Evolutionary conservation across 1,284 basidiomycete species (phyloP).

Genomic region (Sporisorium sorghi): DNA sequence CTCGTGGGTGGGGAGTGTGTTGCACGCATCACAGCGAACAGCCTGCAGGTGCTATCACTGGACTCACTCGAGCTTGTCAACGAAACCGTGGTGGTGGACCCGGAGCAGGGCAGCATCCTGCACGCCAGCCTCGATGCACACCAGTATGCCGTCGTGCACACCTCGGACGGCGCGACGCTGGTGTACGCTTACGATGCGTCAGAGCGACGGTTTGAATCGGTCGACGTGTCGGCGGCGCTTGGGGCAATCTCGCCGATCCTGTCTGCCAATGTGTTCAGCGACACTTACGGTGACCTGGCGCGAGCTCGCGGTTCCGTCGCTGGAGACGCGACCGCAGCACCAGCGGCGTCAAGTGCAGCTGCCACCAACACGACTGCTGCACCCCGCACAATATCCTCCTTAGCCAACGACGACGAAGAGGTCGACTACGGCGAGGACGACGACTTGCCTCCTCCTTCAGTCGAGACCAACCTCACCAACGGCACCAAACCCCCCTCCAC

Average conservation of each 20-base stretch:
- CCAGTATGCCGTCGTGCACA: slow-evolving; percentile 33
- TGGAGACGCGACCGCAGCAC: background rate
- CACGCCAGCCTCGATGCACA: slow-evolving; percentile 32
- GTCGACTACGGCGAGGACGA: slow-evolving; percentile 62
- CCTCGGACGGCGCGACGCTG: slow-evolving; percentile 18
- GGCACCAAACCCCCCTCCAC: background rate
- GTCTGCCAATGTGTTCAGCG: slow-evolving; percentile 34
- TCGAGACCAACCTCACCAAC: slow-evolving; percentile 5
- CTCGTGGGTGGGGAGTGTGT: slow-evolving; percentile 14
- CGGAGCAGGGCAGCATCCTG: slow-evolving; percentile 10
- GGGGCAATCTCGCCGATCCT: slow-evolving; percentile 3
- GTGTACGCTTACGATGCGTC: slow-evolving; percentile 14
- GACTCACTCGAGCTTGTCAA: slow-evolving; percentile 16
- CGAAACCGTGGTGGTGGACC: slow-evolving; percentile 12
- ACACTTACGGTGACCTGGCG: slow-evolving; percentile 17
- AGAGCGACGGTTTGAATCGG: slow-evolving; percentile 9
- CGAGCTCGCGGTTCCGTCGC: slow-evolving; percentile 5
- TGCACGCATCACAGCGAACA: slow-evolving; percentile 23
- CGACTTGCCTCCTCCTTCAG: slow-evolving; percentile 8
- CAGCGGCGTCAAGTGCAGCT: background rate
- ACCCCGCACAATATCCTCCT: background rate
- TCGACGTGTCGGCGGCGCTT: slow-evolving; percentile 11
- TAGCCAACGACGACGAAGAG: slow-evolving; percentile 49
- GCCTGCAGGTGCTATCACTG: slow-evolving; percentile 29
- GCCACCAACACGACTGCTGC: background rate